Conservation (phyloP, 2,329 filamentous ascomycete species). For the Penicillium sp. region DNA sequence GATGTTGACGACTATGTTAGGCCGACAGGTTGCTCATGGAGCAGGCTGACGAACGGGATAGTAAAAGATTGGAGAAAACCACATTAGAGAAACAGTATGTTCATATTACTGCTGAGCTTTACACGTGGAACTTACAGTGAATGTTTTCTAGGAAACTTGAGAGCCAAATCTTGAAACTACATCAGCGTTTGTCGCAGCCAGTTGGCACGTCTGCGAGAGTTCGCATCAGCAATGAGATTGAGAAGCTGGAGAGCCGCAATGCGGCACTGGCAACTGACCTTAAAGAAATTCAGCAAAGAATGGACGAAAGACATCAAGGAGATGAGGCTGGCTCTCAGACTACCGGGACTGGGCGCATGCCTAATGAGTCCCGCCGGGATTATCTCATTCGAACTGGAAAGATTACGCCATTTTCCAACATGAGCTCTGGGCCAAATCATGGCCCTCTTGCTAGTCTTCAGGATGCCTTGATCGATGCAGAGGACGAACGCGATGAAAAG, state of each 20-base stretch:
- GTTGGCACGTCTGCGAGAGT: slow-evolving; percentile 44
- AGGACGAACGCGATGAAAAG: slow-evolving; percentile 54
- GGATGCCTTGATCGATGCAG: slow-evolving; percentile 70
- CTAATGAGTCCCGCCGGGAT: slow-evolving; percentile 74
- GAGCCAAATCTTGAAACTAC: too few species aligned
- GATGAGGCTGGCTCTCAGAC: slow-evolving; percentile 37
- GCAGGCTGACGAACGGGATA: too few species aligned
- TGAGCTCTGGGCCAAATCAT: too few species aligned
- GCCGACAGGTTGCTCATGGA: too few species aligned
- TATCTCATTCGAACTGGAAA: slow-evolving; percentile 92
- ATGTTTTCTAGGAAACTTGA: too few species aligned
- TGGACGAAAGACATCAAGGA: slow-evolving; percentile 60
- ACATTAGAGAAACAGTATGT: too few species aligned
- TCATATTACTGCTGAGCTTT: too few species aligned
- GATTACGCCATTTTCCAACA: slow-evolving; percentile 91
- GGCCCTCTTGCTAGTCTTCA: slow-evolving; percentile 63
- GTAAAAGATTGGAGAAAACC: slow-evolving; percentile 55
- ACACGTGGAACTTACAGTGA: too few species aligned
- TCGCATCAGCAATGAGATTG: slow-evolving; percentile 49
- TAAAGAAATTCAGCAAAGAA: slow-evolving; percentile 68
- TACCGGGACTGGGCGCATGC: slow-evolving; percentile 53
- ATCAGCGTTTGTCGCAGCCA: slow-evolving; percentile 50
- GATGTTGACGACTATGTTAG: not conserved
- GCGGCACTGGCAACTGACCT: slow-evolving; percentile 62
- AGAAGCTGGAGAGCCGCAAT: slow-evolving; percentile 57